Base-by-base conservation (phyloP, 768 basidiomycete genomes). In the Solioccasus polychromus region DNA sequence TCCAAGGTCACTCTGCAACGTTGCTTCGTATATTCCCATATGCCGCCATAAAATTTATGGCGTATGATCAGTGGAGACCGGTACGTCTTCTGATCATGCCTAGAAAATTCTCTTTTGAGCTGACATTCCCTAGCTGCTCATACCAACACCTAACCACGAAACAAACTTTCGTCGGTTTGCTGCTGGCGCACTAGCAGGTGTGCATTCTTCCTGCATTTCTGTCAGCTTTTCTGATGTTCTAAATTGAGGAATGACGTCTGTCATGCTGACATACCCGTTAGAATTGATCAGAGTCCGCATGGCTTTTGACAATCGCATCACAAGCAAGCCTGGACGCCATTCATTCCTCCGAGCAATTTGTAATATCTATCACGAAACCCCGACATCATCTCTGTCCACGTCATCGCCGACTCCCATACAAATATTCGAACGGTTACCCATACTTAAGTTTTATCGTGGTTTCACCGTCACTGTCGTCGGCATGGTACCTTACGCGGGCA, bases 1-100 rank as follows among this genome's bases (percentile, higher is more conserved):
- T 95, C 48, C 94, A 96, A 74, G 96, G 96, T 7, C 96, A 99
- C 66, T 93, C 93, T 12, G 89, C 92, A 26, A 99, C 96, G 3
- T 76, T 99, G 39, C 68, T 96, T 37, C 83, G 96, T 46, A 86
- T 97, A 58, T 95, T 96, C 64, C 96, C 96, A 8, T 97, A 98
- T 60, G 96, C 96, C 23, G 91, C 85, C 48, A 88, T 98, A 68
- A 96, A 94, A 67, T 99, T 92, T 61, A 92, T 97, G 85, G 81
- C 88, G 4, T 99, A 97, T 62, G 95, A 97, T 66, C 82, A 89
- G 62, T 71, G 88, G 45, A 88, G 90, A 67, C 61, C 79, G 51
- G 91, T 94, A 54, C 59, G 75, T 68, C 18, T 20, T 26, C 5
- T 15, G 36, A 19, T 35, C 35, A 44, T 36, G 1, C 8, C 0